These are phyloP conservation scores for Pichia terricola DNA, from an alignment of 1,139 yeast species.

Conservation along the genomic window DNA sequence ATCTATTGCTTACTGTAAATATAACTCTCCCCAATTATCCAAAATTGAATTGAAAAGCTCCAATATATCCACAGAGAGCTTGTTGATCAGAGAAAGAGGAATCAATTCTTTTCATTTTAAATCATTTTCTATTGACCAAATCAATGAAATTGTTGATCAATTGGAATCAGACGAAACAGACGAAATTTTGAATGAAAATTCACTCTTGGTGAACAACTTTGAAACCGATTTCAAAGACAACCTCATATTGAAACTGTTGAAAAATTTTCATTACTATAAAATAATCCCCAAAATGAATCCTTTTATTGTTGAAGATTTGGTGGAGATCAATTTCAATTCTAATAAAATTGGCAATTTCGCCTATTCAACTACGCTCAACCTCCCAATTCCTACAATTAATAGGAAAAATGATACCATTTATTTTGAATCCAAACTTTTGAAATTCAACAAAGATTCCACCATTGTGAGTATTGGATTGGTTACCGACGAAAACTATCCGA, in stretches of 20 bases:
- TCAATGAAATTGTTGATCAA: slow-evolving; percentile 16
- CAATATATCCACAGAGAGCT: slow-evolving; percentile 26
- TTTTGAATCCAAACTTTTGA: slow-evolving; percentile 61
- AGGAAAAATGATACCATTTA: slow-evolving; percentile 56
- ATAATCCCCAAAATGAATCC: slow-evolving; percentile 12
- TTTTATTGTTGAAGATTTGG: slow-evolving; percentile 47
- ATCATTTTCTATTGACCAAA: slow-evolving; percentile 29
- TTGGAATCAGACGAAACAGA: slow-evolving; percentile 12
- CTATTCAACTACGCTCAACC: slow-evolving; percentile 42
- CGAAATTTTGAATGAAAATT: slow-evolving; percentile 11
- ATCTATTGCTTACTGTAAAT: slow-evolving; percentile 23
- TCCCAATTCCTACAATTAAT: slow-evolving; percentile 53
- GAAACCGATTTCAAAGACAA: slow-evolving; percentile 15
- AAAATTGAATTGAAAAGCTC: slow-evolving; percentile 27
- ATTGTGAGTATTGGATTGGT: slow-evolving; percentile 66
- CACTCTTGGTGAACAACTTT: slow-evolving; percentile 1
- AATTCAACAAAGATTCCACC: slow-evolving; percentile 35
- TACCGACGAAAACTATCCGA: slow-evolving; percentile 76
- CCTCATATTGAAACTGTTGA: slow-evolving; percentile 1
- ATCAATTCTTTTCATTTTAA: slow-evolving; percentile 36
- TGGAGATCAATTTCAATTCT: slow-evolving; percentile 46
- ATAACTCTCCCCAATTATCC: slow-evolving; percentile 31
- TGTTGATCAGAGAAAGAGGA: slow-evolving; percentile 39
- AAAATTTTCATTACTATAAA: slow-evolving; percentile 2
- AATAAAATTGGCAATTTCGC: slow-evolving; percentile 26